Evolutionary conservation across 495 filamentous ascomycete genomes (phyloP).

Genomic region (Xylaria nigripes): DNA sequence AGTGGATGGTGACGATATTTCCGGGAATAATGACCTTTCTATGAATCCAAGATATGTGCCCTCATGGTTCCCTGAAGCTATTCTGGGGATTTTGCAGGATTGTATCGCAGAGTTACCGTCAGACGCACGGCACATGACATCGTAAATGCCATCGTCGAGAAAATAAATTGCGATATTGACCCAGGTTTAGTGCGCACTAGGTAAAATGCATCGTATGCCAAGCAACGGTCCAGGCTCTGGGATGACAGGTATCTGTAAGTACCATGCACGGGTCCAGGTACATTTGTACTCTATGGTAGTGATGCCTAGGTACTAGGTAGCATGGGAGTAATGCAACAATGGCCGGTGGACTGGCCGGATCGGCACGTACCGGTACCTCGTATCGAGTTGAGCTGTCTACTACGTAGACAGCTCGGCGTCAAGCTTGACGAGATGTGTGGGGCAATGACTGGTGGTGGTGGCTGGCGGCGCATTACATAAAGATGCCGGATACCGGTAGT

Average conservation of each 20-base stretch:
- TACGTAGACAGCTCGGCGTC: not conserved
- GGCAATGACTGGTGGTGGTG: conserved; percentile 6
- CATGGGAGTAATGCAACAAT: not conserved
- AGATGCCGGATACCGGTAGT: not conserved
- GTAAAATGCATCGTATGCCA: not conserved
- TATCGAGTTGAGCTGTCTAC: not conserved
- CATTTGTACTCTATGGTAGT: not conserved
- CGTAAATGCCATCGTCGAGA: no score
- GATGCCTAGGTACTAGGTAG: no score
- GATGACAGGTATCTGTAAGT: not conserved
- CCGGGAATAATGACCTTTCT: not conserved
- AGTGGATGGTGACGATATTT: not conserved
- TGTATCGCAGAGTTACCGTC: no score
- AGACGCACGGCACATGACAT: no score
- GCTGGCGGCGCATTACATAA: not conserved
- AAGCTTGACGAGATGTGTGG: conserved; percentile 6
- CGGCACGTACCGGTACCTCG: conserved; percentile 9
- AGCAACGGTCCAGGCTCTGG: not conserved
- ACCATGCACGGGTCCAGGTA: not conserved
- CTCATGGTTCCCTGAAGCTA: not conserved
- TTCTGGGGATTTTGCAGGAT: no score
- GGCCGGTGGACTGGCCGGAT: not conserved
- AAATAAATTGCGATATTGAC: no score
- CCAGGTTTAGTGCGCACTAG: not conserved
- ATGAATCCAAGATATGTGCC: not conserved